Evolutionary conservation across 805 yeast species (phyloP).

Genomic region (Wickerhamomyces silvicola): DNA sequence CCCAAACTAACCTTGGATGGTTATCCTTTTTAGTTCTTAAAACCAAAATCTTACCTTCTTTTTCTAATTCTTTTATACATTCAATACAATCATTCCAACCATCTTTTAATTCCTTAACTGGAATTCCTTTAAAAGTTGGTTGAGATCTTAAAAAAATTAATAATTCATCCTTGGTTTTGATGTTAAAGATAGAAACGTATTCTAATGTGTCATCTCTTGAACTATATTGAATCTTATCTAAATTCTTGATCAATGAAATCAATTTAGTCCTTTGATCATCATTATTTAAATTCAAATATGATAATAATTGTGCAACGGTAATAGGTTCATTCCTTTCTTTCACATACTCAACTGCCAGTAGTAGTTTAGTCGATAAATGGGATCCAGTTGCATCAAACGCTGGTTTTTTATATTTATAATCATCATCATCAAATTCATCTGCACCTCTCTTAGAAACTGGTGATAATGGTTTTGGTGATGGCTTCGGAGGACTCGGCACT

Average conservation of each 20-base stretch:
- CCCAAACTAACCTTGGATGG: conserved; percentile 90
- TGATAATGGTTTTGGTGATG: conserved; percentile 3
- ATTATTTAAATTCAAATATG: conserved; percentile 45
- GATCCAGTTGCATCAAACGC: conserved; percentile 27
- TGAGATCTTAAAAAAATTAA: conserved; percentile 69
- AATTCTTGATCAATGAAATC: conserved; percentile 62
- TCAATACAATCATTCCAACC: conserved; percentile 92
- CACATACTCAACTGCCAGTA: conserved; percentile 87
- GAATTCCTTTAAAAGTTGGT: conserved; percentile 79
- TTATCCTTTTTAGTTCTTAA: conserved; percentile 89
- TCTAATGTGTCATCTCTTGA: conserved; percentile 60
- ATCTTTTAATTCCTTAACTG: conserved; percentile 67
- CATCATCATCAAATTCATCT: conserved; percentile 21
- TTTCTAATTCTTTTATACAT: conserved; percentile 73
- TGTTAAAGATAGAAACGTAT: conserved; percentile 85
- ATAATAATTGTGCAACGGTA: conserved; percentile 54
- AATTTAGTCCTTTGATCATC: conserved; percentile 57
- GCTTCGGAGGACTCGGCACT: conserved; percentile 16
- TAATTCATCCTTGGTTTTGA: conserved; percentile 73
- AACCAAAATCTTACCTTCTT: conserved; percentile 70
- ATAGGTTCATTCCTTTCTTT: conserved; percentile 68
- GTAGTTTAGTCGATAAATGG: conserved; percentile 79
- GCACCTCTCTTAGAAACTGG: conserved; percentile 16
- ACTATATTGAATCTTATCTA: conserved; percentile 72
- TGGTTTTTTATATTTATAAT: conserved; percentile 23